Evolutionary conservation across 129 eudicot species (phyloP).

Genomic region (Calendula officinalis): DNA sequence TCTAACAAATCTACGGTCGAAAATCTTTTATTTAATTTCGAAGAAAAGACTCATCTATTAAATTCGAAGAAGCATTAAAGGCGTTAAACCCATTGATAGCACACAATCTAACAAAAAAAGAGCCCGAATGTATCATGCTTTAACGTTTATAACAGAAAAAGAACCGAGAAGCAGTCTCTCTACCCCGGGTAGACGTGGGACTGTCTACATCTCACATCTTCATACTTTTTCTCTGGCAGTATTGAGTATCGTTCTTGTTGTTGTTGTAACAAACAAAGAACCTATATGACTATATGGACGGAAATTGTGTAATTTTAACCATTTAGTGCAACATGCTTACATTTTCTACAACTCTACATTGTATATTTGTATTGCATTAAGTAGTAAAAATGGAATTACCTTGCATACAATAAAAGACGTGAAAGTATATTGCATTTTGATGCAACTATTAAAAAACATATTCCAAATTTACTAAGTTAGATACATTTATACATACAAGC

Average conservation of each 20-base stretch:
- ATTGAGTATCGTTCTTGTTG: too few species aligned
- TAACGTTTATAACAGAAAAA: neutral
- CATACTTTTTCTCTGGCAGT: too few species aligned
- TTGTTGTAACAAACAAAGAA: neutral
- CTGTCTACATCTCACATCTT: too few species aligned
- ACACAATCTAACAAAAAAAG: constrained; percentile 5
- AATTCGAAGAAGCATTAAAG: constrained; percentile 12
- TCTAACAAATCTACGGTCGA: neutral
- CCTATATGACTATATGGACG: neutral
- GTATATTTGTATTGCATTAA: neutral
- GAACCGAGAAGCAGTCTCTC: neutral
- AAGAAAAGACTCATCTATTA: neutral
- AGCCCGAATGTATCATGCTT: neutral
- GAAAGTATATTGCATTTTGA: neutral
- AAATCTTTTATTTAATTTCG: neutral
- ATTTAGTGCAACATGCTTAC: too few species aligned
- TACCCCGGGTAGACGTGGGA: too few species aligned
- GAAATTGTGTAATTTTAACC: neutral
- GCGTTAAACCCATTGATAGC: constrained; percentile 12
- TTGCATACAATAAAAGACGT: neutral
- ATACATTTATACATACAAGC: neutral
- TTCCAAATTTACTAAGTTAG: neutral
- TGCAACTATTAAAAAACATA: too few species aligned
- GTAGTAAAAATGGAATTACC: neutral
- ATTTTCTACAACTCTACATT: too few species aligned